Evolutionary conservation across 352 stramenopile species (phyloP).

Genomic region (Peronospora farinosa): DNA sequence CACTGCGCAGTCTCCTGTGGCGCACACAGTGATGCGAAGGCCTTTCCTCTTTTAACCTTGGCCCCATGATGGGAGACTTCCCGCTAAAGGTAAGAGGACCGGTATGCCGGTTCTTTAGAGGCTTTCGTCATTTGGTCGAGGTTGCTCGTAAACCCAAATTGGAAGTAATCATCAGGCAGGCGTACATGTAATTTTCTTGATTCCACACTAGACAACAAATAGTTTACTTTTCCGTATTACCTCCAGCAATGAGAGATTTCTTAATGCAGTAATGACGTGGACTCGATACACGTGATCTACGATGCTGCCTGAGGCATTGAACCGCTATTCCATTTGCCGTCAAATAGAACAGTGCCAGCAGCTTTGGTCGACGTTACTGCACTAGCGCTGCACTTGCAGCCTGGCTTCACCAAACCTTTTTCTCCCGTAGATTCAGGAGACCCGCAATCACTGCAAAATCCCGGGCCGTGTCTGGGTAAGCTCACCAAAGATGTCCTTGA

Average conservation of each 20-base stretch:
- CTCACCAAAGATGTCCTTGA: constrained; percentile 18
- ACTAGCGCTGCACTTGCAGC: constrained; percentile 35
- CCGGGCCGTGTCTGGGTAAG: constrained; percentile 16
- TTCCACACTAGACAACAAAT: constrained; percentile 14
- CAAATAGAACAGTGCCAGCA: constrained; percentile 30
- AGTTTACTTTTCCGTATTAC: constrained; percentile 19
- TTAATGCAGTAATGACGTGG: no score
- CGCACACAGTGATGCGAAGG: no score
- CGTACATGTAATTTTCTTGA: constrained; percentile 9
- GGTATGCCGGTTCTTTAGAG: no score
- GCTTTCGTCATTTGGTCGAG: no score
- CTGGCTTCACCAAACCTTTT: constrained; percentile 35
- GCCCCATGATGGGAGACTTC: no score
- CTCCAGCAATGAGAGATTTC: no score
- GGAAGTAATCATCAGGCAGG: no score
- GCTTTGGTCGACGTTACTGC: constrained; percentile 11
- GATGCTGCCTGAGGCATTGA: constrained; percentile 17
- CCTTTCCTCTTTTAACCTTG: no score
- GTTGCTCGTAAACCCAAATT: no score
- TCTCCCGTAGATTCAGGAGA: constrained; percentile 40
- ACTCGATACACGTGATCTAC: constrained; percentile 20
- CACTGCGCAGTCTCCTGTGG: no score
- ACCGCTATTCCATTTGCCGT: constrained; percentile 36
- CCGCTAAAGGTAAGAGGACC: no score
- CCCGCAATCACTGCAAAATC: constrained; percentile 38